Base-by-base conservation (phyloP, 768 basidiomycete genomes). In the Xerocomus spinulosus region DNA sequence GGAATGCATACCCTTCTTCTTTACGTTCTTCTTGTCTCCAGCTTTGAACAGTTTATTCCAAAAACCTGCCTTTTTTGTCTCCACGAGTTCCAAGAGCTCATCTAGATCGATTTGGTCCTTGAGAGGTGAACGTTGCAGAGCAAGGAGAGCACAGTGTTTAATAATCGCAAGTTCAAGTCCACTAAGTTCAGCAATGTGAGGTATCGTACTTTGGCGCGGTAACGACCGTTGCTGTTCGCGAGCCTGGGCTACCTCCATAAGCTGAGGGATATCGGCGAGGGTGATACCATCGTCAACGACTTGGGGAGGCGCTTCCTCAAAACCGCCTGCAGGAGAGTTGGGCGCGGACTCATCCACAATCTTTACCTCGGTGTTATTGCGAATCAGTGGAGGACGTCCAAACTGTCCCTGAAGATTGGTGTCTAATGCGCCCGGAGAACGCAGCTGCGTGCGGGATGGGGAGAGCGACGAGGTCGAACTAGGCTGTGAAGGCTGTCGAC, bases 41-140 rank as follows among this genome's bases (percentile, higher is more conserved):
- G 79, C 81, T 67, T 96, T 97, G 74, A 99, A 97, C 15, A 97
- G 68, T 68, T 93, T 92, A 54, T 89, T 88, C 93, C 93, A 99
- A 70, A 96, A 96, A 17, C 87, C 87, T 51, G 81, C 84, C 75
- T 95, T 97, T 76, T 95, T 90, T 18, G 75, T 75, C 66, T 97
- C 94, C 24, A 99, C 81, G 65, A 96, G 73, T 69, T 98, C 95
- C 55, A 97, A 66, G 44, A 98, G 75, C 63, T 99, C 96, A 51
- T 98, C 96, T 55, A 97, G 61, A 55, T 95, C 92, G 47, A 92
- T 82, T 44, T 86, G 80, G 51, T 92, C 88, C 54, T 77, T 81
- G 25, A 98, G 68, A 9, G 87, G 81, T 4, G 87, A 90, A 54
- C 84, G 78, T 51, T 82, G 80, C 38, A 99, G 73, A 8, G 82